Conservation (phyloP, 192 early-diverging fungal genomes). For the Coemansia sp. region DNA sequence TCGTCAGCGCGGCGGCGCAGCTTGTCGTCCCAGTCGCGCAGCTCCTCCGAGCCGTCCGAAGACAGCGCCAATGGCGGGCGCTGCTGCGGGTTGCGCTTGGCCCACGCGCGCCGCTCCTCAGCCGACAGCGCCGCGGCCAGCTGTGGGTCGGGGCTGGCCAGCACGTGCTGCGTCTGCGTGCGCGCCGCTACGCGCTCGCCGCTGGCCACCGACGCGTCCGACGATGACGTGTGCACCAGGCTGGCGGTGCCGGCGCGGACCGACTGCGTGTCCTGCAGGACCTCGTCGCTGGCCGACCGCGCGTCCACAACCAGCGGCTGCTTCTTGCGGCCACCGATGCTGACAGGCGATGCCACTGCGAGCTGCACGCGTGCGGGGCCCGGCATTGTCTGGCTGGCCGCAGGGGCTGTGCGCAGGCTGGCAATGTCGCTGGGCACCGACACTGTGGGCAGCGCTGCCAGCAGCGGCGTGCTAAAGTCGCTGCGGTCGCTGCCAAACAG, state of each 20-base stretch:
- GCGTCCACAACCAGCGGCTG: conserved; percentile 45
- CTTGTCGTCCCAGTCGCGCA: conserved; percentile 24
- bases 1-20: conserved; percentile 22
- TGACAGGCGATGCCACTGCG: conserved; percentile 38
- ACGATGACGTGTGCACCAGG: conserved; percentile 7
- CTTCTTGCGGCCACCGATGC: conserved; percentile 44
- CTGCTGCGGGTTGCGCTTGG: conserved; percentile 11
- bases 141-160: conserved; percentile 20
- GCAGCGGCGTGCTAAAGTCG: conserved; percentile 38
- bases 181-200: background rate
- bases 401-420: conserved; percentile 29
- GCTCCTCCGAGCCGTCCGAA: conserved; percentile 1
- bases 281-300: conserved; percentile 25
- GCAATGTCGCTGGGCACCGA: conserved; percentile 47
- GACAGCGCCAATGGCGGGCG: conserved; percentile 28
- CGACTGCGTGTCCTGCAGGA: conserved; percentile 27
- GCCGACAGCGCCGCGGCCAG: conserved; percentile 7
- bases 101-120: conserved; percentile 34
- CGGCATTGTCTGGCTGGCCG: background rate
- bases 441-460: conserved; percentile 27
- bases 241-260: conserved; percentile 25
- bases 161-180: conserved; percentile 2
- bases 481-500: conserved; percentile 51
- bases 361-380: conserved; percentile 4
- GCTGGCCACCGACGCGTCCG: too few species aligned